Conservation (phyloP, 2,329 filamentous ascomycete genomes). For the Alternaria sp. region DNA sequence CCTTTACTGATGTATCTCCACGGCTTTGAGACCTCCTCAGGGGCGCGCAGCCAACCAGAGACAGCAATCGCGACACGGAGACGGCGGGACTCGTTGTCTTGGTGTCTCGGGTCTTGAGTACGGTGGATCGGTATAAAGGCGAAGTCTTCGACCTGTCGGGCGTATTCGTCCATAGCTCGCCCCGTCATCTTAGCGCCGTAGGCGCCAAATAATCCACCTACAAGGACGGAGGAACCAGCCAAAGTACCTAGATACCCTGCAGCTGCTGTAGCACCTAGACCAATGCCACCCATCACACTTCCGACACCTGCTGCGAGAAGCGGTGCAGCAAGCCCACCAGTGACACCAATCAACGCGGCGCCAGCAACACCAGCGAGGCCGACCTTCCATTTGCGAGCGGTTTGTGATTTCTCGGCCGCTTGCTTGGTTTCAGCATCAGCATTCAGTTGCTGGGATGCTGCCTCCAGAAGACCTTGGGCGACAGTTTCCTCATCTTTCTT, state of each 20-base stretch:
- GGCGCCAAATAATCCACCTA: constrained; percentile 90
- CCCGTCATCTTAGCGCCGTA: constrained; percentile 84
- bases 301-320: constrained; percentile 82
- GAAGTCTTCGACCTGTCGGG: constrained; percentile 87
- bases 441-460: constrained; percentile 73
- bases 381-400: constrained; percentile 78
- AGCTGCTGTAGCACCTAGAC: constrained; percentile 75
- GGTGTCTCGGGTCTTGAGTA: constrained; percentile 57
- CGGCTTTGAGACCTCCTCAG: constrained; percentile 75
- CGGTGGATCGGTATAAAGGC: constrained; percentile 75
- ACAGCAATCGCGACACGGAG: constrained; percentile 84
- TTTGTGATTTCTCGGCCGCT: constrained; percentile 71
- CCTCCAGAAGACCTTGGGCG: constrained; percentile 75
- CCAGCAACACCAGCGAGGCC: constrained; percentile 88
- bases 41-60: constrained; percentile 79
- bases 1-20: constrained; percentile 79
- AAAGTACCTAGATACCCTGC: constrained; percentile 81
- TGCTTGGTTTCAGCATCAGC: constrained; percentile 80
- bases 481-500: constrained; percentile 78
- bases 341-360: constrained; percentile 84
- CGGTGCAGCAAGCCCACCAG: constrained; percentile 78
- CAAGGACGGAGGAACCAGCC: constrained; percentile 78
- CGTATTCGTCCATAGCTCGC: constrained; percentile 88
- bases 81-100: constrained; percentile 58
- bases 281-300: constrained; percentile 77